Evolutionary conservation across 2,329 filamentous ascomycete genomes (phyloP), one percentile per base, ranked within the genome.

Genomic region (Calonectria fujianensis): DNA sequence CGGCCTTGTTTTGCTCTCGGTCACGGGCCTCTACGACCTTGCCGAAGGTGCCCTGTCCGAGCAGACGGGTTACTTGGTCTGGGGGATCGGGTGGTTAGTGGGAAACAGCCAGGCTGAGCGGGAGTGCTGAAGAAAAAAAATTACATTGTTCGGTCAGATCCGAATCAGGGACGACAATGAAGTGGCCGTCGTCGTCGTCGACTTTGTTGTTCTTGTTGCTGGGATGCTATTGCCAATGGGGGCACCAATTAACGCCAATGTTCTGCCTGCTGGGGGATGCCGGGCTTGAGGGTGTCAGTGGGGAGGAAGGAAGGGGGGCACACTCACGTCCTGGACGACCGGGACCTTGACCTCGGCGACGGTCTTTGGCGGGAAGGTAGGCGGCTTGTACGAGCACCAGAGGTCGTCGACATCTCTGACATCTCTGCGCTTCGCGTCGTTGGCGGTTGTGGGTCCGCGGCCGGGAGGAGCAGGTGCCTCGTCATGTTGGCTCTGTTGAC

Each of bases 21-120:
- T 99, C 97, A 79, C 92, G 93, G 69, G 97, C 97, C 85, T 98
- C 94, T 16, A 99, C 97, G n/a, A 99, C 97, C 85, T 99, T 99
- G 82, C 97, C 97, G 83, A 99, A 99, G 0, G 97, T 99, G 77
- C 97, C 97, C 86, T 99, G 97, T 32, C 97, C 97, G 18, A 99
- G 93, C 37, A 98, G 90, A 80, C 95, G 96, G 75, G 94, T 89
- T 80, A 99, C 96, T 87, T 94, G 93, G 85, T 98, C 96, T 98
- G 79, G 48, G 37, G 24, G 14, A 2, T 41, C 2, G 14, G 20
- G 27, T 24, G 27, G 29, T 29, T 16, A 64, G 11, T 29, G n/a
- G 27, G 29, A n/a, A 91, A 63, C 35, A 63, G 35, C 24, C 4
- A 16, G 7, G 57, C 35, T 29, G 32, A 41, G 39, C 37, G 57